Base-by-base conservation (phyloP, 106 monocot genomes). In the Dendrobium nobile region DNA sequence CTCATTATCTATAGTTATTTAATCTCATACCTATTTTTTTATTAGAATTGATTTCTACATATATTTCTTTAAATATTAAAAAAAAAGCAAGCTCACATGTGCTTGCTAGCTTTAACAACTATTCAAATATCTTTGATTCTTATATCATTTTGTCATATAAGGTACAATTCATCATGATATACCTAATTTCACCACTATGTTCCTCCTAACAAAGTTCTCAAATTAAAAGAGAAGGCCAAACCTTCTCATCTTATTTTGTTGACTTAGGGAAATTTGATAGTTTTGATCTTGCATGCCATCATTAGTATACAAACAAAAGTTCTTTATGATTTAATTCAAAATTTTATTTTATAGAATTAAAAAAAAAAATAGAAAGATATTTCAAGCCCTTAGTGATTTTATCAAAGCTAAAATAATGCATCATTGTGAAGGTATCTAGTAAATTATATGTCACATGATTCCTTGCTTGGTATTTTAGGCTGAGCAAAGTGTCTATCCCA, bases 401-500 rank as follows among this genome's bases (percentile, higher is more conserved):
- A 61, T n/a, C 22, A 61, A 61, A 61, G 61, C 61, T 61, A 4
- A 61, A 61, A 61, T 61, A 61, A 61, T 61, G 61, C 61, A 22
- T 22, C 61, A 61, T 61, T 22, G 61, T 61, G 61, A 22, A 61
- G 61, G 61, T 6, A 61, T 61, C 61, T 61, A 22, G 22, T n/a
- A 22, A 61, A 61, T 61, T 61, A 61, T 61, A 61, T 61, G 61
- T 22, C 61, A 22, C 61, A 61, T 61, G 19, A 61, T 61, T 61
- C 61, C 61, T 61, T 61, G 61, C 61, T 61, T 61, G 61, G 61
- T 61, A 61, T 61, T 61, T 61, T 61, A 61, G 61, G 61, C 22
- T n/a, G 22, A 61, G 61, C 61, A 61, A 61, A 61, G 61, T 61
- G 61, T 5, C 61, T 22, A 61, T 61, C 61, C 61, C 61, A 61